Base-by-base conservation (phyloP, 2,329 filamentous ascomycete genomes). In the Alternaria gansuensis region DNA sequence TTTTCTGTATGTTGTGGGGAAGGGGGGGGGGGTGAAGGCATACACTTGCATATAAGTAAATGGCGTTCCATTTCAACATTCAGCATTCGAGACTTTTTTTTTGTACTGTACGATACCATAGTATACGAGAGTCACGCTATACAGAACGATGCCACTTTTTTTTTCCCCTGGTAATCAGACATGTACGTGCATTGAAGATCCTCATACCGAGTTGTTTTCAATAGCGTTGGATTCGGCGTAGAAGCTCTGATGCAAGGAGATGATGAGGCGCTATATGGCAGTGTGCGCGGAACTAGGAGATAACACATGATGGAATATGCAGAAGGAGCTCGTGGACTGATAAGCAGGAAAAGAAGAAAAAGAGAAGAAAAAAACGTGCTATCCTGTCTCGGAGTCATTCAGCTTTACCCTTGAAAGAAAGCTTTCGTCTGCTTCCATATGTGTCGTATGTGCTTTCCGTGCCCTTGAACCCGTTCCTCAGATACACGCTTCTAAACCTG, bases 401-500 rank as follows among this genome's bases (percentile, higher is more conserved):
- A 13, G 51, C 23, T 34, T 50, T 1, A 43, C 29, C 37, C 9
- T 43, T 44, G 7, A 51, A 56, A 51, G 11, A 51, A 56, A 9
- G 11, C 21, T 29, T 26, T 50, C 17, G 17, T 51, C 49, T 6
- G 1, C 39, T 23, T 51, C 49, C 26, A 51, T 10, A n/a, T 29
- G n/a, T 40, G 9, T 43, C 26, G 37, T 48, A 48, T 21, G 44
- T 48, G 44, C 51, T 53, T 17, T 73, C 70, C 23, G 69, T 73
- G 11, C 70, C 69, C 17, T 53, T 24, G 34, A 59, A 59, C 13
- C 46, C 46, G 24, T 63, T 60, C 43, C 69, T 61, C 40, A 67
- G 37, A 56, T 69, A 72, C 56, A 72, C 44, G 23, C 63, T 66
- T 8, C 69, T 56, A 29, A 63, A 73, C 51, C 48, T 68, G 2